Base-by-base conservation (phyloP, 768 basidiomycete species). In the Strobilomyces confusus region DNA sequence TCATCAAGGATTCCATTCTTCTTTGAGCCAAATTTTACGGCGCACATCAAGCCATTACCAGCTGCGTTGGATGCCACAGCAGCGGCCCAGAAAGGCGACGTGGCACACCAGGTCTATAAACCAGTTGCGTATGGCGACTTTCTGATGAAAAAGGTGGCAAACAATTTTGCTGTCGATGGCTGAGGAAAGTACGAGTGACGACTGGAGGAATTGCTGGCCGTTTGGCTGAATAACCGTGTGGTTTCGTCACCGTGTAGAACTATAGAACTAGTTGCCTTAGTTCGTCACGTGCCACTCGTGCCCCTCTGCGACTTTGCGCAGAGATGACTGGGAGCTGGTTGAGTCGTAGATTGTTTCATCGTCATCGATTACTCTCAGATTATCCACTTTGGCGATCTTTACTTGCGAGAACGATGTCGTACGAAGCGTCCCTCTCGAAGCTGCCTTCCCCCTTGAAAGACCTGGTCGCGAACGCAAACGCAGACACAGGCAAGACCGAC, bases 11-110 rank as follows among this genome's bases (percentile, higher is more conserved):
- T 95, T 19, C 94, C 94, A 0, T 95, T 95, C 73, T 97, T 97
- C 77, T 95, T 89, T 58, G 94, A 95, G 68, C 93, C 94, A 0
- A 91, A 89, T 52, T 92, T 91, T 62, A 74, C 84, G 54, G 88
- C 92, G 0, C 52, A 73, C 2, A 73, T 97, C 44, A 69, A 76
- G 57, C 88, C 92, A 1, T 72, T 95, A 7, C 73, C 75, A 5
- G 83, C 84, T 7, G 84, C 82, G n/a, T n/a, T n/a, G n/a, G 0
- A 62, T 77, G 25, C 78, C 32, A 60, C 79, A 11, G 36, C 48
- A 19, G 46, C 17, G 15, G 29, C n/a, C n/a, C n/a, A 48, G 32
- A 47, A 49, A 4, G 56, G 33, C 22, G 54, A 66, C 36, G 55
- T 58, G 25, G 54, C 61, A 1, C 61, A 63, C 12, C 70, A 72